Evolutionary conservation across 2,329 filamentous ascomycete species (phyloP), one percentile per base, ranked within the genome.

Genomic region (Colletotrichum sp.): DNA sequence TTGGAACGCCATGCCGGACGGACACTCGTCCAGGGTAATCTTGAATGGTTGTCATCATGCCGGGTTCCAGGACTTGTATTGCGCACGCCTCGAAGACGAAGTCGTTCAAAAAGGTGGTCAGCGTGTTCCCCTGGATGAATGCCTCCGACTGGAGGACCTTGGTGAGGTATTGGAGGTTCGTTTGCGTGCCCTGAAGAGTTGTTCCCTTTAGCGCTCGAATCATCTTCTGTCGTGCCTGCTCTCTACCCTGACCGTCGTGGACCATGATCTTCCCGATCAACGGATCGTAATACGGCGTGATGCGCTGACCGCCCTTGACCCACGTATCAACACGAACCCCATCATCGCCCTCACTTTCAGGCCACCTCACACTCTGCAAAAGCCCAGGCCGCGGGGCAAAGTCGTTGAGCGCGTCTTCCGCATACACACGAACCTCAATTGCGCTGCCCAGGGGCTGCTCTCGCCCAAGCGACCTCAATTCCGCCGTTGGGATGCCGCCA

Each of bases 261-360:
- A 88, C 87, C 86, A 93, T 92, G 15, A 91, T 84, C 81, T 92
- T 92, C 6, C 89, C 90, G 70, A 92, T 84, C 6, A 92, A 80
- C 0, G 91, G 90, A 80, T 90, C 90, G 69, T 92, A 93, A 74
- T 90, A 86, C 3, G 91, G 87, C 7, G 89, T 90, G 52, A 93
- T 86, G 5, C 85, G 88, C 4, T 89, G 88, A 8, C 92, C 92
- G 2, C 88, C 88, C 70, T 89, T 86, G 2, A 93, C 86, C 92
- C 92, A 94, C 0, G 91, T 93, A 78, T 94, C 92, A 30, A 94
- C 87, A 6, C 92, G 87, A 28, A 88, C 85, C 6, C 86, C 86
- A 0, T 85, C 78, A 0, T 86, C 80, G 15, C n/a, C 44, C 6
- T 52, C n/a, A 52, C 3, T 22, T 22, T 86, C 79, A n/a, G 89